Base-by-base conservation (phyloP, 495 filamentous ascomycete species). In the Annulohypoxylon maeteangense region DNA sequence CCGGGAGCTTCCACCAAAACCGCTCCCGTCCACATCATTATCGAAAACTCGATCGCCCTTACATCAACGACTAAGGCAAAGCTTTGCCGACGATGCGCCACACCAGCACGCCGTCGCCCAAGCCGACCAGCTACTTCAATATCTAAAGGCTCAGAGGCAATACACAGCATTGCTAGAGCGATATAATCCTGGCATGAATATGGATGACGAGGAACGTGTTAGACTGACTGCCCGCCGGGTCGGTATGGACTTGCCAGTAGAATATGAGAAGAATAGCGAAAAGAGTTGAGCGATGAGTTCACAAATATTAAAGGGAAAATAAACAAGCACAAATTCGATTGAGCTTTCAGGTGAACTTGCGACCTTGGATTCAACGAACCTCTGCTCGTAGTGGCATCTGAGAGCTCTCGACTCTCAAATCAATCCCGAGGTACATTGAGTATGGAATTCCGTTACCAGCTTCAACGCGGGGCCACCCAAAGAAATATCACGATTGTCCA, bases 171-270 rank as follows among this genome's bases (percentile, higher is more conserved):
- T 98, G 36, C 67, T 98, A 23, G 95, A 97, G 77, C 85, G 93
- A 73, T 99, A 98, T 80, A 99, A 98, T 77, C 94, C 94, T 6
- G 92, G 93, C 5, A 91, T 94, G 88, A 81, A 81, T 50, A 89
- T 95, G 88, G 88, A 90, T 71, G 90, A 95, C 80, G 93, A 96
- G 80, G 93, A 96, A 82, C 84, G 89, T 68, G 89, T 97, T 42
- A 75, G 92, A 62, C 81, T 97, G 83, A 92, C 92, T 65, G 95
- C 95, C 12, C 83, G 92, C 79, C 87, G 92, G 79, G 93, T 98
- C 48, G 95, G 95, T 25, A 91, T 97, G 89, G 86, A 96, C 81
- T 79, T 98, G 77, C 95, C 95, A 11, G 77, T 82, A 32, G 84
- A 88, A 74, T 87, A 78, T 51, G 16, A 62, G 34, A 70, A 65